These are phyloP conservation scores for Pulveroboletus ravenelii DNA, from an alignment of 768 basidiomycete species.

Conservation along the genomic window DNA sequence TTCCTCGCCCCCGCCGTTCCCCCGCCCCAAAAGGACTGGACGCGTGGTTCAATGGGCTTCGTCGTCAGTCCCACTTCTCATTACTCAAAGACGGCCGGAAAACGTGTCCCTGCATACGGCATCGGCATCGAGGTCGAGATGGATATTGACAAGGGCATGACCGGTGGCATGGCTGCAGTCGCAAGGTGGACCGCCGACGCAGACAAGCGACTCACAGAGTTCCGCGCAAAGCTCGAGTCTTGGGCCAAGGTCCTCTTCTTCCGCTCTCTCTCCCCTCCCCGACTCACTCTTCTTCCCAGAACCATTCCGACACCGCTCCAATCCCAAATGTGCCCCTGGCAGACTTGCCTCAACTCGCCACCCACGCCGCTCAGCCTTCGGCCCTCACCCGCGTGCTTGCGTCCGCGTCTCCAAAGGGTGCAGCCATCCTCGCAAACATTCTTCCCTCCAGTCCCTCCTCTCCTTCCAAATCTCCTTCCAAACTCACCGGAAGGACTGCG, in stretches of 20 bases:
- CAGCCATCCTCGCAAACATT: constrained; percentile 29
- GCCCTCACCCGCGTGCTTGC: constrained; percentile 66
- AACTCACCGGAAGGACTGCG: constrained; percentile 29
- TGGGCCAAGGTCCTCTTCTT: constrained; percentile 54
- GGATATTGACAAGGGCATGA: constrained; percentile 76
- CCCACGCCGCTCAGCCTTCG: constrained; percentile 48
- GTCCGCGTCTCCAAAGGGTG: constrained; percentile 66
- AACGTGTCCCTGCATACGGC: constrained; percentile 75
- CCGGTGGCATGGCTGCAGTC: constrained; percentile 82
- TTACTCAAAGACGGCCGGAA: constrained; percentile 58
- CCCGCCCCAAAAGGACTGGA: constrained; percentile 59
- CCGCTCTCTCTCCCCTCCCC: not conserved
- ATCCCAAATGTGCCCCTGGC: constrained; percentile 61
- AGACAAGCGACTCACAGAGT: constrained; percentile 54
- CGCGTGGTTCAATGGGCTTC: constrained; percentile 75
- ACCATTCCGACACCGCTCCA: constrained; percentile 40
- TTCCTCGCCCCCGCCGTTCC: constrained; percentile 49
- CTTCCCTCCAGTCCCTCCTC: constrained; percentile 19
- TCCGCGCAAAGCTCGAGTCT: constrained; percentile 53
- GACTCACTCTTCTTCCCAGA: constrained; percentile 34
- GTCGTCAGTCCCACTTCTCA: constrained; percentile 69
- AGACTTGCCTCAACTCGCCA: constrained; percentile 56
- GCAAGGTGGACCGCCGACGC: constrained; percentile 78
- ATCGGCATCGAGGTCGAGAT: constrained; percentile 86
- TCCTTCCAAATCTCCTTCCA: constrained; percentile 38